Base-by-base conservation (phyloP, 768 basidiomycete species). In the Nevesoporus exiguus region DNA sequence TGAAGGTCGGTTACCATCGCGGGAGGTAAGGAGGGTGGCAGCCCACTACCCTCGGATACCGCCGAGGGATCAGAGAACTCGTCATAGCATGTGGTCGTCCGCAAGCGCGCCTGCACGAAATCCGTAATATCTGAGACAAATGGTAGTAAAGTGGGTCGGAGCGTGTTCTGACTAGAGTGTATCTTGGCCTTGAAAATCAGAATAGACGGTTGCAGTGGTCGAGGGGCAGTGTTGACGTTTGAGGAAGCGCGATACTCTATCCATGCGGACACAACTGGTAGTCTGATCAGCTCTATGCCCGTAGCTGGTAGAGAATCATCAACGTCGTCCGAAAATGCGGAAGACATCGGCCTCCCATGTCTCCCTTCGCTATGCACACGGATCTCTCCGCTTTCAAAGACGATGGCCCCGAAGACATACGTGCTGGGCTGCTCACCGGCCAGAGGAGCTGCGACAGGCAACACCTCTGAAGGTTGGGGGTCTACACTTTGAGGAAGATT, bases 161-260 rank as follows among this genome's bases (percentile, higher is more conserved):
- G 75, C 2, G 81, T 85, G 66, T 98, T 98, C 55, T 85, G 80
- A 65, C 93, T 97, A 0, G 89, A 86, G 64, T 94, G 90, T 21
- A 98, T 80, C n/a, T 90, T 88, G 62, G 82, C 81, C 67, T 92
- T 93, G 76, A 97, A 87, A 56, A 90, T 76, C 27, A 96, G 74
- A 3, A 79, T 76, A 1, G 88, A 84, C 0, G 85, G 79, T 55
- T 80, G 80, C 17, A 51, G 17, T 52, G 49, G 49, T n/a, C 45
- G 59, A 55, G 76, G 78, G 33, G 75, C 30, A n/a, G 47, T 71
- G 13, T 71, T 67, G 9, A 77, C 68, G 1, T 47, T 66, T 7
- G 83, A 75, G 2, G 79, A 77, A 9, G 87, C 81, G 27, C 83
- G 82, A 68, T 89, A 94, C 68, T 93, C 91, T 22, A 80, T 78